phyloP scores from a whole-genome alignment of 176 grass and related monocot species.

The Avena sativa region DNA sequence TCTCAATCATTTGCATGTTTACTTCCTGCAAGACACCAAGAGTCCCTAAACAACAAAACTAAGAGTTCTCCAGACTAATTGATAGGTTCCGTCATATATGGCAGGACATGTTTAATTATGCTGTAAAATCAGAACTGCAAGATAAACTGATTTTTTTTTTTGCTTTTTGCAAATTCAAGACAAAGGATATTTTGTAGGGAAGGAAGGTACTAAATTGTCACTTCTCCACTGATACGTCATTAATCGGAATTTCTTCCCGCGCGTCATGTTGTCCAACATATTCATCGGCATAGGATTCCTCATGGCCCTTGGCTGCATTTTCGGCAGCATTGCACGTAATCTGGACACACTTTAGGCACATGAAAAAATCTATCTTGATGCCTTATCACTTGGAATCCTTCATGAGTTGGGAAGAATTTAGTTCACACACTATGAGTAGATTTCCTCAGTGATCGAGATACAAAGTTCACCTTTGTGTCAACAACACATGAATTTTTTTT shows the following conservation, averaged over 20 bases:
- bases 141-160: conserved; percentile 23
- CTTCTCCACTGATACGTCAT: conserved; percentile 3
- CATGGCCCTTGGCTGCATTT: conserved; percentile 42
- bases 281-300: conserved; percentile 60
- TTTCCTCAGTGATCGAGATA: conserved; percentile 37
- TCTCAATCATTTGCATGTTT: conserved; percentile 49
- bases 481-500: conserved; percentile 29
- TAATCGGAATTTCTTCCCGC: conserved; percentile 29
- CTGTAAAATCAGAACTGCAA: conserved; percentile 20
- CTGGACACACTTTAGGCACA: conserved; percentile 50
- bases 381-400: conserved; percentile 62
- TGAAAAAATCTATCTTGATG: conserved; percentile 53
- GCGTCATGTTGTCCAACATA: conserved; percentile 50
- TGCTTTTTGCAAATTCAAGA: background rate
- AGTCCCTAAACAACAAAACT: conserved; percentile 53
- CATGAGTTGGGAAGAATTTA: conserved; percentile 54
- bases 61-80: background rate
- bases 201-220: background rate
- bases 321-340: conserved; percentile 45
- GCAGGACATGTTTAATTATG: background rate
- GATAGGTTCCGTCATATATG: conserved; percentile 19
- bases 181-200: conserved; percentile 18
- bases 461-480: conserved; percentile 47
- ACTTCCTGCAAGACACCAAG: conserved; percentile 62
- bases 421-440: conserved; percentile 48